These are phyloP conservation scores for Xanthoconium purpureum DNA, from an alignment of 768 basidiomycete species.

Conservation along the genomic window DNA sequence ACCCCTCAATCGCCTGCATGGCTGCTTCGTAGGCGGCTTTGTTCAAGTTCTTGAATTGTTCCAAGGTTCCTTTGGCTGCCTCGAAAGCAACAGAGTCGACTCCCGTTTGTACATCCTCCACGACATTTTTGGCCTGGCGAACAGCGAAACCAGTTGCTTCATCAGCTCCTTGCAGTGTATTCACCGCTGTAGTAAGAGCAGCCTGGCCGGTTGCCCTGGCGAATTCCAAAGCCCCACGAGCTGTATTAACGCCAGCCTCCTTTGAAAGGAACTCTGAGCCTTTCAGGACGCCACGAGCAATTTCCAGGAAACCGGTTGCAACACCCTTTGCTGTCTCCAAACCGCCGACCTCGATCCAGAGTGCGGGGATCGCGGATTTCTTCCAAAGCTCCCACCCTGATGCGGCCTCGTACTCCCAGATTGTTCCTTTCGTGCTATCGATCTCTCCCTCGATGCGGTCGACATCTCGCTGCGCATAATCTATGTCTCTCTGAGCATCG, in stretches of 20 bases:
- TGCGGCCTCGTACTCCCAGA: background rate
- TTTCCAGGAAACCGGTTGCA: background rate
- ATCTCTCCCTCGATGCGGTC: background rate
- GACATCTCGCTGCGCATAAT: background rate
- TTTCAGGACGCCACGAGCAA: background rate
- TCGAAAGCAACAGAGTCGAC: background rate
- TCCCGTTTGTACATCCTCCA: background rate
- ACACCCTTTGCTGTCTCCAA: background rate
- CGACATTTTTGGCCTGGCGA: background rate
- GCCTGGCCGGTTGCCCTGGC: background rate
- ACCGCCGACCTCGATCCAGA: background rate
- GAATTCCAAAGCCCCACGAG: background rate
- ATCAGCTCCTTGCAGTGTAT: background rate
- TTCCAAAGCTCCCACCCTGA: background rate
- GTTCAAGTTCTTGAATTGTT: background rate
- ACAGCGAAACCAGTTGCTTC: background rate
- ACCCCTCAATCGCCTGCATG: background rate
- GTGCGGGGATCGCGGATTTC: background rate
- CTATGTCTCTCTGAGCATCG: background rate
- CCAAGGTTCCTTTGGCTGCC: background rate
- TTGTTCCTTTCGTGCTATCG: background rate
- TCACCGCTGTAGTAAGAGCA: background rate
- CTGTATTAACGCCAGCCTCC: background rate
- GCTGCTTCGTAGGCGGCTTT: background rate
- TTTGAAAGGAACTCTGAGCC: background rate